Evolutionary conservation across 2,329 filamentous ascomycete genomes (phyloP), one percentile per base, ranked within the genome.

Genomic region (Fusarium dlaminii): DNA sequence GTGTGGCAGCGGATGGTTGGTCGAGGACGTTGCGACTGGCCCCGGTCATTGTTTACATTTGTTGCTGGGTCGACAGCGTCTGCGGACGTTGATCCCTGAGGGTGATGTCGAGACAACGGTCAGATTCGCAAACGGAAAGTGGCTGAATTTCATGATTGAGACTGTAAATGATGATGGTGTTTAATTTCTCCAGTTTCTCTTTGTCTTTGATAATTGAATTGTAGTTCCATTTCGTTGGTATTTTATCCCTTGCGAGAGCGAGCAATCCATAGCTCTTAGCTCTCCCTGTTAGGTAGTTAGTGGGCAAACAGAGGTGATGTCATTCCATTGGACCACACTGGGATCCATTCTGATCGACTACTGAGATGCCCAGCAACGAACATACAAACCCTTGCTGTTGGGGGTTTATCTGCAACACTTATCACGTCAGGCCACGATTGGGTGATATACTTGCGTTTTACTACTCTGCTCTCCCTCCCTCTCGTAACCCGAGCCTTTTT

Each of bases 11-110:
- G 63, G 72, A 64, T 80, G 79, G 79, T 80, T 80, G 80, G 79
- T 79, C 71, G 70, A 75, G 68, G 67, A 63, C 61, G 65, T 60
- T 60, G 68, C 56, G 54, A 75, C 69, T 58, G 72, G 56, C 66
- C 74, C 68, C 46, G 66, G 74, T 43, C 57, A 74, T 80, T 83
- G 81, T 83, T 83, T 81, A 83, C 79, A 24, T 43, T 61, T 34
- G 81, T 83, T 82, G 81, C 80, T 71, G 73, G 75, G 81, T 76
- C 79, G 75, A 82, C 78, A n/a, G 29, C 39, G 42, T 18, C 60
- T 61, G 59, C 66, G 62, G 54, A 42, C 60, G 60, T 66, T 66
- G 49, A 69, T 57, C 70, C 67, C 62, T 57, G 40, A 48, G 27
- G 48, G 27, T 48, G 48, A 72, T 76, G 72, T 59, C 68, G 52